A percentile compares a stretch with the other conserved stretches of the same genome.
Conservation (phyloP, 805 yeast genomes). For the Cyberlindnera xylosilytica region DNA sequence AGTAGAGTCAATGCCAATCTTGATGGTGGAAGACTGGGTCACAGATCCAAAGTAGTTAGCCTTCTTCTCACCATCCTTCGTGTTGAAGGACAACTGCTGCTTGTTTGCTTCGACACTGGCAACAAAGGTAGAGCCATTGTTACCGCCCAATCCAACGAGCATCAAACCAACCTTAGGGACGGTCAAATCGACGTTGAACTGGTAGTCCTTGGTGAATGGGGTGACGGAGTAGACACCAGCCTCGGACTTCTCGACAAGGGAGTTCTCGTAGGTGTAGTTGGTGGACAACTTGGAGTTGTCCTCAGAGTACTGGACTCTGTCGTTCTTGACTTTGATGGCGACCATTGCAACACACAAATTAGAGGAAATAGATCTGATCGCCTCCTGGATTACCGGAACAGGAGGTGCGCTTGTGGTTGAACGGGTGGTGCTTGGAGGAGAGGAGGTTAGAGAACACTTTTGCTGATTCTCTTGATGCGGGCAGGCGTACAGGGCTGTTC, state of each 20-base stretch:
- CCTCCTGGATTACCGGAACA: conserved; percentile 22
- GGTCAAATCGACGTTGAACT: conserved; percentile 79
- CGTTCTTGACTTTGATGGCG: conserved; percentile 47
- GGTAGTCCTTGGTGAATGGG: conserved; percentile 69
- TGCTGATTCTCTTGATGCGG: conserved; percentile 11
- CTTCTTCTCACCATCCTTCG: conserved; percentile 69
- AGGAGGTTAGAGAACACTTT: conserved; percentile 28
- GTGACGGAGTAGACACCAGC: conserved; percentile 56
- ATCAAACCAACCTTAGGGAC: conserved; percentile 85
- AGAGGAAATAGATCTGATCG: conserved; percentile 21
- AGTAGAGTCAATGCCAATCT: conserved; percentile 75
- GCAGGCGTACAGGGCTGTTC: conserved; percentile 1
- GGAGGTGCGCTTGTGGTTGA: conserved; percentile 27
- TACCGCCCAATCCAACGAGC: conserved; percentile 95
- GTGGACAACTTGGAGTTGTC: conserved; percentile 46
- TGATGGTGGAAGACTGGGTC: conserved; percentile 87
- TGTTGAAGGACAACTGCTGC: conserved; percentile 71
- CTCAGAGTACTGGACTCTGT: conserved; percentile 47
- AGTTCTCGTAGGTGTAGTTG: conserved; percentile 63
- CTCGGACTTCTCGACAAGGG: conserved; percentile 54
- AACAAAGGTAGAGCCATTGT: conserved; percentile 89
- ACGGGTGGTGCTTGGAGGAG: conserved; percentile 29
- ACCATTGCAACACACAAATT: conserved; percentile 22
- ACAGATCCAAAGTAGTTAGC: conserved; percentile 91
- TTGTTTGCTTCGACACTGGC: conserved; percentile 86